A percentile compares a stretch with the other conserved stretches of the same genome.
Evolutionary conservation across 257 asterid species (phyloP).

Genomic region (Apocynum venetum): DNA sequence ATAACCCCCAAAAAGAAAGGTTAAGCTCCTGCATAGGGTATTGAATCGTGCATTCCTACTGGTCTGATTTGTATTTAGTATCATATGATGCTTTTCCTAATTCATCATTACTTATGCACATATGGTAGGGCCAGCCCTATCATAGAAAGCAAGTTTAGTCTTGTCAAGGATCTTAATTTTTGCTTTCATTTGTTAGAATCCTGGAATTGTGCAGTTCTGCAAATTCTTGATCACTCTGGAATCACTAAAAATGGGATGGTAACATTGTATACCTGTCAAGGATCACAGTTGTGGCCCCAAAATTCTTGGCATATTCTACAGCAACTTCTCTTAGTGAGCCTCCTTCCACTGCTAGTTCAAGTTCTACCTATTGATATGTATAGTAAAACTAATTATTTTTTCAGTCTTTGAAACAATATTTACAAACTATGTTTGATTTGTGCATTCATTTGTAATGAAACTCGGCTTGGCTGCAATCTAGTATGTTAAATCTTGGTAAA

Average conservation of each 20-base stretch:
- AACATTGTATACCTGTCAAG: conserved; percentile 35
- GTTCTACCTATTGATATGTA: conserved; percentile 29
- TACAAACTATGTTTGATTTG: not conserved
- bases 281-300: conserved; percentile 40
- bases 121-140: too few relatives aligned
- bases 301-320: conserved; percentile 29
- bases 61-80: too few relatives aligned
- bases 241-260: not conserved
- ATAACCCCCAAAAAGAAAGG: too few relatives aligned
- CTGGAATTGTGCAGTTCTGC: not conserved
- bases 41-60: too few relatives aligned
- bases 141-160: not conserved
- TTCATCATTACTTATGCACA: too few relatives aligned
- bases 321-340: conserved; percentile 44
- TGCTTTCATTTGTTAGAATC: not conserved
- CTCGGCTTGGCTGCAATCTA: not conserved
- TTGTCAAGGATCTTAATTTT: not conserved
- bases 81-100: too few relatives aligned
- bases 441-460: not conserved
- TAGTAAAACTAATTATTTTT: not conserved
- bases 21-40: too few relatives aligned
- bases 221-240: not conserved
- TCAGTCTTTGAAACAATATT: not conserved
- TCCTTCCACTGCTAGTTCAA: conserved; percentile 44
- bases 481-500: not conserved